Evolutionary conservation across 2,329 filamentous ascomycete genomes (phyloP).

Genomic region (Truncatella angustata): DNA sequence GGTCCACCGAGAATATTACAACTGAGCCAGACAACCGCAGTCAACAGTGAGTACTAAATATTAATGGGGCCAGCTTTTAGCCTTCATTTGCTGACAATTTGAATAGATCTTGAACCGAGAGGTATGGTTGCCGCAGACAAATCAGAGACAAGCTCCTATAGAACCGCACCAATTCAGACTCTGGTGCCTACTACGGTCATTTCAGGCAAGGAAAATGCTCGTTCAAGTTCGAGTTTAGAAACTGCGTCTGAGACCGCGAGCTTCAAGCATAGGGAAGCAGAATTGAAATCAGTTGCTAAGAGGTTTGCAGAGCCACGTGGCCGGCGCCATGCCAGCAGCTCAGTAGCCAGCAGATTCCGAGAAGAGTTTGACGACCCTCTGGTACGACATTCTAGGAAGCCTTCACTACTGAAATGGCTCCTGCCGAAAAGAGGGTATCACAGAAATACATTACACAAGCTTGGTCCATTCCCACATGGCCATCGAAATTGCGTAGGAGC

Average conservation of each 20-base stretch:
- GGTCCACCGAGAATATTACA: no score
- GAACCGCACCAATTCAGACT: constrained; percentile 22
- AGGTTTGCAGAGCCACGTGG: constrained; percentile 36
- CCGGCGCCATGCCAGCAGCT: constrained; percentile 26
- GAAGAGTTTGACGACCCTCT: constrained; percentile 35
- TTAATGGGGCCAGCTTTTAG: no score
- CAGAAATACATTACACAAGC: constrained; percentile 15
- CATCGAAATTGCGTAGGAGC: constrained; percentile 9
- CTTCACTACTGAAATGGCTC: constrained; percentile 35
- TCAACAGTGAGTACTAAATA: not conserved
- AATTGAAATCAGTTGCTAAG: constrained; percentile 37
- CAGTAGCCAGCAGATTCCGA: constrained; percentile 36
- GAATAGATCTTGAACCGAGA: no score
- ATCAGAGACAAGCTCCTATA: constrained; percentile 27
- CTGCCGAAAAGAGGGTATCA: constrained; percentile 31
- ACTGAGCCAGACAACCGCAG: not conserved
- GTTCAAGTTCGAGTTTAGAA: not conserved
- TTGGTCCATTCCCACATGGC: constrained; percentile 9
- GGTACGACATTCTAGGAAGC: constrained; percentile 12
- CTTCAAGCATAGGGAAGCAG: constrained; percentile 35
- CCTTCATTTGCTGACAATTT: no score
- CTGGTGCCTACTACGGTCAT: constrained; percentile 11
- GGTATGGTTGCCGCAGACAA: constrained; percentile 16
- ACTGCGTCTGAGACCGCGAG: constrained; percentile 28
- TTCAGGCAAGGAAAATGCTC: constrained; percentile 11